Conservation (phyloP, 495 filamentous ascomycete species). For the Daldinia decipiens region DNA sequence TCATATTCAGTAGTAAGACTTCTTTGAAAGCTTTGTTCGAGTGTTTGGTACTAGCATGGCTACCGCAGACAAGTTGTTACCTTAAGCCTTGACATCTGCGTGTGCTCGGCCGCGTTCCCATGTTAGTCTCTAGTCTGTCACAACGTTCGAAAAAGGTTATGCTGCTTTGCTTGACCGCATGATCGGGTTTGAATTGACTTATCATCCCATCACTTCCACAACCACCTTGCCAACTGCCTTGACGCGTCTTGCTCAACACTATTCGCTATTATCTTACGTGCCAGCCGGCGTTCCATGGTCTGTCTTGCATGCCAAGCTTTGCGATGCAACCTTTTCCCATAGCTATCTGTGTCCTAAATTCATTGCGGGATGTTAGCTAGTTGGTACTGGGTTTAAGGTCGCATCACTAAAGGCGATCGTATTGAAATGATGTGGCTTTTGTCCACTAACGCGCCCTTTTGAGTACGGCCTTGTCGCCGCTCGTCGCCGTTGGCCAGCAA, state of each 20-base stretch:
- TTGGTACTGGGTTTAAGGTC: slow-evolving; percentile 25
- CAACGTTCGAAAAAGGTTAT: slow-evolving; percentile 9
- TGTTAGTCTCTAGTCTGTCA: slow-evolving; percentile 10
- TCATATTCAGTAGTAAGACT: slow-evolving; percentile 21
- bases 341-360: slow-evolving; percentile 20
- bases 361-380: slow-evolving; percentile 28
- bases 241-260: background rate
- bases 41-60: slow-evolving; percentile 1
- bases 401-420: slow-evolving; percentile 34
- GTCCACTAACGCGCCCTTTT: slow-evolving; percentile 27
- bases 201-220: slow-evolving; percentile 4
- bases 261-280: slow-evolving; percentile 22
- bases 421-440: slow-evolving; percentile 34
- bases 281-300: slow-evolving; percentile 24
- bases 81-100: slow-evolving; percentile 10
- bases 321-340: slow-evolving; percentile 40
- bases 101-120: slow-evolving; percentile 4
- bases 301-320: slow-evolving; percentile 48
- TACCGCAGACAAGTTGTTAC: slow-evolving; percentile 2
- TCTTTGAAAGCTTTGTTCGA: slow-evolving; percentile 8
- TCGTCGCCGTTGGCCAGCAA: slow-evolving; percentile 24
- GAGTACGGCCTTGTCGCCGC: slow-evolving; percentile 30
- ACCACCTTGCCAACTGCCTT: slow-evolving; percentile 4
- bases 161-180: slow-evolving; percentile 17
- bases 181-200: slow-evolving; percentile 16